Base-by-base conservation (phyloP, 805 yeast species). In the Isabelozyma rhagii region DNA sequence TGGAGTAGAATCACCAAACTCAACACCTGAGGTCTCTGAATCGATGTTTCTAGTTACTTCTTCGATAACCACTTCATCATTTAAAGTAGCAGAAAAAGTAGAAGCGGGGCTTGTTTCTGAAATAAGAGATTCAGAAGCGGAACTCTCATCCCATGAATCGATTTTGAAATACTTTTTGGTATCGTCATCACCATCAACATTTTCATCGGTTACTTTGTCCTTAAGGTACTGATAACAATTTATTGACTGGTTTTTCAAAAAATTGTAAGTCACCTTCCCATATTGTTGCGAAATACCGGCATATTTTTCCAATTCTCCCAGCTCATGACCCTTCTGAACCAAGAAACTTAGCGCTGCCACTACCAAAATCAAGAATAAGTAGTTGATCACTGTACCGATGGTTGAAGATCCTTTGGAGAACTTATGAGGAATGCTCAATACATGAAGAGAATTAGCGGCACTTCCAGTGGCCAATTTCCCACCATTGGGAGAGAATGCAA, bases 391-490 rank as follows among this genome's bases (percentile, higher is more conserved):
- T 9, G 71, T 54, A 17, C 71, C 68, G 41, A 75, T 46, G 40
- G 63, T 51, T 7, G 81, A 75, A 48, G 65, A 68, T 6, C 80
- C 71, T 4, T 61, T 61, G 0, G 78, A 68, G 51, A 74, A 74
- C 18, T 75, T 76, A 21, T 66, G 68, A 3, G 94, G 92, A 17
- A 89, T 64, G 49, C 72, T 74, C 50, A 84, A 68, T 8, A 89
- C 82, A 56, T 78, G 82, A 28, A 90, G 79, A 1, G 89, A 77
- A 52, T 86, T 84, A 3, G 94, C 88, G 1, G 92, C 96, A 34
- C 93, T 85, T 0, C 83, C 85, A 18, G 89, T 79, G 3, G 89
- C 93, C 45, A 89, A 67, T 48, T 75, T 76, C 46, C 79, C 68
- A 7, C 92, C 90, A 61, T 82, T 76, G 11, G 87, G 85, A 4